A percentile compares a stretch with the other conserved stretches of the same genome.
Conservation (phyloP, 495 filamentous ascomycete genomes). For the Aspergillus coremiiformis region DNA sequence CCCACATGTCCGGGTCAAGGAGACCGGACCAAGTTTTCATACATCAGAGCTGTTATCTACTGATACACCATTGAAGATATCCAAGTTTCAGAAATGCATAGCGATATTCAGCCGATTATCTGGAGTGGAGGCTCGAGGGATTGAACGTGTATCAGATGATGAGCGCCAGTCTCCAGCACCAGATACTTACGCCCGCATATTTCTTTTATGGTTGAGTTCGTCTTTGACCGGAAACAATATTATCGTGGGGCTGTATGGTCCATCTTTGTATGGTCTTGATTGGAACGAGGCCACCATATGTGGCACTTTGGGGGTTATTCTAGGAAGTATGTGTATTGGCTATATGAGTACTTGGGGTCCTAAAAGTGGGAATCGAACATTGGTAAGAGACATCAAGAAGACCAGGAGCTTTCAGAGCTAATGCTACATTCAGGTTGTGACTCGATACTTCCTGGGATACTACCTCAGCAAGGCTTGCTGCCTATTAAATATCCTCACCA, state of each 20-base stretch:
- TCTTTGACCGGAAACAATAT: constrained; percentile 10
- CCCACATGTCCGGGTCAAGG: not conserved
- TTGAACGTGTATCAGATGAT: constrained; percentile 50
- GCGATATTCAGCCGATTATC: not conserved
- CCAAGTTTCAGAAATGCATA: not conserved
- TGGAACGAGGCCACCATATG: constrained; percentile 5
- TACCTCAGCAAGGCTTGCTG: constrained; percentile 59
- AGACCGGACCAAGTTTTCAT: not conserved
- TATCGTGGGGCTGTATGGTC: constrained; percentile 11
- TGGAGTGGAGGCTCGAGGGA: constrained; percentile 56
- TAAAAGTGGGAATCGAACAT: constrained; percentile 8
- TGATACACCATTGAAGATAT: not conserved
- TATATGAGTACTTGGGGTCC: constrained; percentile 13
- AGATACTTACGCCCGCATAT: constrained; percentile 44
- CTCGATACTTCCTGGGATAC: constrained; percentile 65
- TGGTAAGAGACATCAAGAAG: constrained; percentile 44
- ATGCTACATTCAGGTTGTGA: constrained; percentile 53
- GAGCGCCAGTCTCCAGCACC: constrained; percentile 28
- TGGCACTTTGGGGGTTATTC: constrained; percentile 2
- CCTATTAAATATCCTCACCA: constrained; percentile 57
- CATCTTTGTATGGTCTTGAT: constrained; percentile 1
- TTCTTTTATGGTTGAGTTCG: constrained; percentile 9
- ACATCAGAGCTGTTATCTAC: not conserved
- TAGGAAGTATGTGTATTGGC: constrained; percentile 5
- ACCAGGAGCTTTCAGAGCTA: constrained; percentile 58